These are phyloP conservation scores for Hordeum pubiflorum DNA, from an alignment of 202 grass and related monocot genomes.

Conservation along the genomic window DNA sequence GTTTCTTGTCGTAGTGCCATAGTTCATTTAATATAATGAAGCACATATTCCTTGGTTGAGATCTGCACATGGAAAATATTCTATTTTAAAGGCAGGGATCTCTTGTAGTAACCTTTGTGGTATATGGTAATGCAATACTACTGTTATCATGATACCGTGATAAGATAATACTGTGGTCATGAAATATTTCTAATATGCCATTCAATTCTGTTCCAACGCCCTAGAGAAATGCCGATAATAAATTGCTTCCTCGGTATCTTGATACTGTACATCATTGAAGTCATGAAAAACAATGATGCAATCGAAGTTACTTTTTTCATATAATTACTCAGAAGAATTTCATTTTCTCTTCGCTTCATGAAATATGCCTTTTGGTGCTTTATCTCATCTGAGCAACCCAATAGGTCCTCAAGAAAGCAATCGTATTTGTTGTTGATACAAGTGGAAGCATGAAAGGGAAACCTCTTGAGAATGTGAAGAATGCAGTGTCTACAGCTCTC, in stretches of 20 bases:
- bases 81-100: background rate
- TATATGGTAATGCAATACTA: conserved; percentile 5
- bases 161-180: background rate
- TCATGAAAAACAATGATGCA: background rate
- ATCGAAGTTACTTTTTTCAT: conserved; percentile 2
- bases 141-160: background rate
- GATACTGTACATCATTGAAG: background rate
- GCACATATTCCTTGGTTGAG: conserved; percentile 1
- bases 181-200: background rate
- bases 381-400: conserved; percentile 23
- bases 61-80: background rate
- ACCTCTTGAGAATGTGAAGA: conserved; percentile 78
- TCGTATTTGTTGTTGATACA: conserved; percentile 87
- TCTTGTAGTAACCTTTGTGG: background rate
- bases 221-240: conserved; percentile 11
- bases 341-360: background rate
- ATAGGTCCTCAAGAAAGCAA: conserved; percentile 79
- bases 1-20: background rate
- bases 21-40: background rate
- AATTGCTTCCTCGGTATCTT: background rate
- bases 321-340: background rate
- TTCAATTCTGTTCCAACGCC: background rate
- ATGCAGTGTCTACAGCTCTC: conserved; percentile 58
- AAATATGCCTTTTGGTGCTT: conserved; percentile 10
- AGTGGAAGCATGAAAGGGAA: conserved; percentile 95